Evolutionary conservation across 2,329 filamentous ascomycete species (phyloP), one percentile per base, ranked within the genome.

Genomic region (Stagonosporopsis vannaccii): DNA sequence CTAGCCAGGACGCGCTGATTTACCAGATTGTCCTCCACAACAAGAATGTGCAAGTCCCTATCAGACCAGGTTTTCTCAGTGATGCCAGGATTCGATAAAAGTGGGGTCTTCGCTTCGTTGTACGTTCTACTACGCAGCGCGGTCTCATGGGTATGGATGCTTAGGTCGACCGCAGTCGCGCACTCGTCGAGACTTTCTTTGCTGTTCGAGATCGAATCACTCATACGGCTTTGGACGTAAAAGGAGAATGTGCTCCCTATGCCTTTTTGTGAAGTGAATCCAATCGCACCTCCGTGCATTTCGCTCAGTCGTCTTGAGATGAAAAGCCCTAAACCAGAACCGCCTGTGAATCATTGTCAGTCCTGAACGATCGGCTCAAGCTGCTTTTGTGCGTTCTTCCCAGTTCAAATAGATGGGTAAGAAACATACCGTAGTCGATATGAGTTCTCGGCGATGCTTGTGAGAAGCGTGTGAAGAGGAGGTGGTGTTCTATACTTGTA

Each of bases 1-100:
- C 75, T 78, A 3, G 71, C 65, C 13, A 79, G 62, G 15, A 79
- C 75, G 25, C 71, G 70, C 50, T 79, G 77, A 20, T 79, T 79
- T 32, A 78, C 68, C 6, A 77, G 60, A 37, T 79, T 78, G 45
- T 79, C 77, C 57, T 73, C 72, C 1, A 75, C 73, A 7, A 75
- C 63, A 4, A 75, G 59, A 8, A 75, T 56, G 37, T 72, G 56
- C 1, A 72, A 50, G 0, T 63, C 51, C 2, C 39, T 48, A 17
- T 53, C 39, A 7, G 58, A 30, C 6, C 63, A 41, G 4, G 50
- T 52, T 2, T 37, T 45, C 9, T 43, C n/a, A 5, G 22, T 41
- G 3, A 25, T 46, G 1, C 36, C 22, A n/a, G 43, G 35, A 5
- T 20, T 17, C 17, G 15, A 15, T 28, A 2, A 19, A 32, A 20